Evolutionary conservation across 495 filamentous ascomycete genomes (phyloP).

Genomic region (Penicillium coprophilum): DNA sequence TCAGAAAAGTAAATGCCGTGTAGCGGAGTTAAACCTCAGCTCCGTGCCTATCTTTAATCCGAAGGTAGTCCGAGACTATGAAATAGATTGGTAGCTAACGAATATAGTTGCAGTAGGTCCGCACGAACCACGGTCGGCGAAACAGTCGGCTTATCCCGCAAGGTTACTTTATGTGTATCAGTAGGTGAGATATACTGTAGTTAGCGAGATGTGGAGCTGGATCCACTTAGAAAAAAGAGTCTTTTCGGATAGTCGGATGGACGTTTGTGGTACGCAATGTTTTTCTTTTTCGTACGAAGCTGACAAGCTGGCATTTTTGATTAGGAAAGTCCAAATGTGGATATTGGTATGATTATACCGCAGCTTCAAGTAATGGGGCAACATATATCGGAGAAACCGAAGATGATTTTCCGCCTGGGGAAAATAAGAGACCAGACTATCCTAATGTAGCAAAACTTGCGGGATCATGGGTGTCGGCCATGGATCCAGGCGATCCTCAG

Average conservation of each 20-base stretch:
- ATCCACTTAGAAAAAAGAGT: conserved; percentile 22
- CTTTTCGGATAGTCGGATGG: conserved; percentile 30
- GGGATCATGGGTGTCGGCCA: neutral
- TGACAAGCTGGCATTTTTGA: neutral
- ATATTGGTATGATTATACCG: neutral
- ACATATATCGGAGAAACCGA: neutral
- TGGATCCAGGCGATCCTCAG: conserved; percentile 6
- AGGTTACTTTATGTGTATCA: conserved; percentile 14
- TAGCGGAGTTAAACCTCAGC: neutral
- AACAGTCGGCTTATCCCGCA: conserved; percentile 32
- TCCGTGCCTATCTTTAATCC: neutral
- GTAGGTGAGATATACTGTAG: conserved; percentile 24
- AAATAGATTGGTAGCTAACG: neutral
- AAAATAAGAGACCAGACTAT: neutral
- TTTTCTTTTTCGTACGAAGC: neutral
- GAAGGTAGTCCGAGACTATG: conserved; percentile 6
- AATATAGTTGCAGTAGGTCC: conserved; percentile 15
- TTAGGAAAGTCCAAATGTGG: neutral
- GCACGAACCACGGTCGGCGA: conserved; percentile 28
- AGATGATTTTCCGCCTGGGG: neutral
- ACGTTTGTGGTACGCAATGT: neutral
- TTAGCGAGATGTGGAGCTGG: conserved; percentile 31
- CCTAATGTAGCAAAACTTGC: conserved; percentile 3
- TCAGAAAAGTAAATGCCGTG: conserved; percentile 11
- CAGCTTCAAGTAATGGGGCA: neutral